phyloP scores from a whole-genome alignment of 2,329 filamentous ascomycete genomes.

The Emmonsiellopsis sp. region DNA sequence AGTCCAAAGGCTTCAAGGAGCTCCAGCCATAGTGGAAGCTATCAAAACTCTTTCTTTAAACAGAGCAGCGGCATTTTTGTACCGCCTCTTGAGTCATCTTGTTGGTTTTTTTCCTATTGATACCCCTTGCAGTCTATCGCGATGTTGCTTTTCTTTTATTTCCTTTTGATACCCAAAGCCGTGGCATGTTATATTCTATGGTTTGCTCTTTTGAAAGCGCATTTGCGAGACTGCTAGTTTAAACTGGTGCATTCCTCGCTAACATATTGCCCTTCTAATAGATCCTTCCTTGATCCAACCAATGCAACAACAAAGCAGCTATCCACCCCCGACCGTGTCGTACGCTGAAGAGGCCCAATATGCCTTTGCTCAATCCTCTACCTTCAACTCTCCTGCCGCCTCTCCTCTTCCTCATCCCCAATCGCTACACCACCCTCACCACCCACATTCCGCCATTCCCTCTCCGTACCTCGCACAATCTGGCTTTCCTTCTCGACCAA shows the following conservation, averaged over 20 bases:
- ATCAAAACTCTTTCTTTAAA: constrained; percentile 42
- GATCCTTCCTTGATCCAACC: constrained; percentile 53
- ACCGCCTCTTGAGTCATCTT: constrained; percentile 44
- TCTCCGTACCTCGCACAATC: constrained; percentile 59
- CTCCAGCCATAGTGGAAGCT: constrained; percentile 3
- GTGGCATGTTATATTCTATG: too few species aligned
- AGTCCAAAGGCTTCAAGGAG: neutral
- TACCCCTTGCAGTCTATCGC: constrained; percentile 5
- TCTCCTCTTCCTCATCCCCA: constrained; percentile 14
- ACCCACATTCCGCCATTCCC: constrained; percentile 21
- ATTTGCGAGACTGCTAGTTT: too few species aligned
- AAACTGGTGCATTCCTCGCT: neutral
- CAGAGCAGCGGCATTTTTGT: constrained; percentile 47
- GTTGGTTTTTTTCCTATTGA: constrained; percentile 34
- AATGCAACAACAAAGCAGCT: constrained; percentile 25
- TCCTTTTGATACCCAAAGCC: constrained; percentile 5
- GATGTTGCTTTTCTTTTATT: constrained; percentile 11
- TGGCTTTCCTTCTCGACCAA: constrained; percentile 46
- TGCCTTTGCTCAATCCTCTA: constrained; percentile 18
- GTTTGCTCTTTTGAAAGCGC: neutral
- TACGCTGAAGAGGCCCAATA: constrained; percentile 27
- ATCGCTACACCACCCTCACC: constrained; percentile 18
- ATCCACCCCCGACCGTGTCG: constrained; percentile 23
- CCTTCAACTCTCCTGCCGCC: constrained; percentile 24
- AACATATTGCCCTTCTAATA: constrained; percentile 19